Conservation (phyloP, 2,329 filamentous ascomycete species). For the Aspergillus sergii region DNA sequence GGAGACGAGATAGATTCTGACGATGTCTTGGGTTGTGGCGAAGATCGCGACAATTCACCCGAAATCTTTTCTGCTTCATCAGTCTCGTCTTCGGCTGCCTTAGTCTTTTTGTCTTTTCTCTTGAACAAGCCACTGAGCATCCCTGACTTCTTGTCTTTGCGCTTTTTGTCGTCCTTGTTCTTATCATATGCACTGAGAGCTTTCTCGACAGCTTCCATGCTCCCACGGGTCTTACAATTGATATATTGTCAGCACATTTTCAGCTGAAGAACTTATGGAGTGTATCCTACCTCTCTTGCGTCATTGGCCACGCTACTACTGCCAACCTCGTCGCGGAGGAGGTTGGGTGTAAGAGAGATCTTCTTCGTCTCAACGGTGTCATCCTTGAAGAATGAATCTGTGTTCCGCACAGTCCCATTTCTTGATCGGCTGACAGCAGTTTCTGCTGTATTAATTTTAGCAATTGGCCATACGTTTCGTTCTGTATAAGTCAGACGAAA, state of each 20-base stretch:
- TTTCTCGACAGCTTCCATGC: conserved; percentile 77
- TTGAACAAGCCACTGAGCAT: conserved; percentile 73
- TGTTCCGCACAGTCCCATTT: conserved; percentile 86
- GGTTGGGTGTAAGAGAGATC: conserved; percentile 91
- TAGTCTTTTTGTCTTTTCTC: conserved; percentile 64
- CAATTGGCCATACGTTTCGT: neutral
- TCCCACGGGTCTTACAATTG: conserved; percentile 60
- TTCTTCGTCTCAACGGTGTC: conserved; percentile 95
- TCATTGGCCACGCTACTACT: conserved; percentile 32
- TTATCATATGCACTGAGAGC: conserved; percentile 64
- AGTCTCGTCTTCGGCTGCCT: conserved; percentile 47
- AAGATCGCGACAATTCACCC: conserved; percentile 56
- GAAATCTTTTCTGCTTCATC: conserved; percentile 63
- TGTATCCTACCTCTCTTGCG: conserved; percentile 40
- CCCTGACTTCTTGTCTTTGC: conserved; percentile 70
- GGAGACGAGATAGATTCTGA: conserved; percentile 43
- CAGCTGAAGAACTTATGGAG: neutral
- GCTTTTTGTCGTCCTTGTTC: conserved; percentile 73
- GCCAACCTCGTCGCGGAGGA: conserved; percentile 76
- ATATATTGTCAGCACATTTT: conserved; percentile 12
- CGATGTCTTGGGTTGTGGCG: conserved; percentile 49
- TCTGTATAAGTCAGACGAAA: neutral
- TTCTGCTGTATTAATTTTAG: conserved; percentile 30
- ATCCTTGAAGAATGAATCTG: conserved; percentile 97
- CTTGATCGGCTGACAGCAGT: conserved; percentile 60